Evolutionary conservation across 306 rosid species (phyloP).

Genomic region (Comarum palustre): DNA sequence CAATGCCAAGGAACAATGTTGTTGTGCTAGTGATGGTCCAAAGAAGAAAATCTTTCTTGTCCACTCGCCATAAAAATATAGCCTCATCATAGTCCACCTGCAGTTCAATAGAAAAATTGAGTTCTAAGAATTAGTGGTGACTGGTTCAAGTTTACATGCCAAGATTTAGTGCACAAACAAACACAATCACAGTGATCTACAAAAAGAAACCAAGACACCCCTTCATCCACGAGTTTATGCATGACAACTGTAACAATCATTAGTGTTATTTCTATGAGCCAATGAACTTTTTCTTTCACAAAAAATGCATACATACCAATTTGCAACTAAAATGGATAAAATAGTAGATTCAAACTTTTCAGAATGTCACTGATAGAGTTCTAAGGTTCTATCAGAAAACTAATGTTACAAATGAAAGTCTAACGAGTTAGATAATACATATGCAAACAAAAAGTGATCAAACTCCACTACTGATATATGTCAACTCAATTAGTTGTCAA

Average conservation of each 20-base stretch:
- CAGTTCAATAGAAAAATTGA: slow-evolving; percentile 26
- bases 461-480: slow-evolving; percentile 7
- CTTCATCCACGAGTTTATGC: background rate
- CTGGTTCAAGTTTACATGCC: background rate
- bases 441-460: background rate
- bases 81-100: slow-evolving; percentile 94
- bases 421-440: background rate
- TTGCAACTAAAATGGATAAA: background rate
- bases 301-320: background rate
- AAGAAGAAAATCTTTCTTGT: slow-evolving; percentile 93
- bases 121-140: background rate
- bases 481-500: slow-evolving; percentile 6
- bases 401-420: background rate
- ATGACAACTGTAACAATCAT: background rate
- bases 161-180: background rate
- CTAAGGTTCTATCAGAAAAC: background rate
- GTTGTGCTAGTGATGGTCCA: slow-evolving; percentile 79
- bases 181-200: background rate
- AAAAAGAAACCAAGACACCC: background rate
- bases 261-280: background rate
- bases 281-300: background rate
- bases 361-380: background rate
- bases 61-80: slow-evolving; percentile 84
- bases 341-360: background rate
- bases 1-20: slow-evolving; percentile 89